Base-by-base conservation (phyloP, 2,329 filamentous ascomycete genomes). In the Fusarium sp. region DNA sequence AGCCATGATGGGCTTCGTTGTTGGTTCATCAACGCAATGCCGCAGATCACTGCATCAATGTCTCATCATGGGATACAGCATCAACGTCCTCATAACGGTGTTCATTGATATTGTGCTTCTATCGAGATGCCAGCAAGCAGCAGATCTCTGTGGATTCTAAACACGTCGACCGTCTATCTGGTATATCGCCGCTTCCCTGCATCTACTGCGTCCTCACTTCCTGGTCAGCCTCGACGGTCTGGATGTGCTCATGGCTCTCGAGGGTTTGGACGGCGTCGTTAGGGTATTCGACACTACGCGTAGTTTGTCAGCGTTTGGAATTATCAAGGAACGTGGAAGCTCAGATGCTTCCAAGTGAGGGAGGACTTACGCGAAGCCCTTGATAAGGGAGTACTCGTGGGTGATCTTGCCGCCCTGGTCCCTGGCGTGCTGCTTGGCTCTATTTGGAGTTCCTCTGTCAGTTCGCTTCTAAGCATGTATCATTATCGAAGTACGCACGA, bases 381-480 rank as follows among this genome's bases (percentile, higher is more conserved):
- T 97, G 89, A 98, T 95, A 78, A 98, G 85, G 70, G 85, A 92
- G 87, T 94, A 98, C 82, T 96, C 93, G 78, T 96, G 91, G 64
- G 86, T 90, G 85, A 98, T 96, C 83, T 90, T 91, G 81, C 95
- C 96, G 80, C 96, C 96, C 81, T 96, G 90, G 47, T 92, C 89
- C 69, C 82, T 85, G 77, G 92, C 93, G 68, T 92, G 85, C 82
- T 95, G 85, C 91, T 97, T 97, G 70, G 93, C 93, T 62, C 93
- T 95, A 78, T 31, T 75, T 18, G n/a, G 31, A 10, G 22, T 31
- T 22, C 35, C 27, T 34, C 6, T 54, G 67, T 70, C 59, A 69
- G 64, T 56, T 18, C 35, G n/a, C 56, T 58, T 37, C 16, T 5
- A 16, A 29, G 10, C 6, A n/a, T 10, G 27, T 58, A n/a, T 40